These are phyloP conservation scores for Lyophyllum atratum DNA, from an alignment of 768 basidiomycete species.

Conservation along the genomic window DNA sequence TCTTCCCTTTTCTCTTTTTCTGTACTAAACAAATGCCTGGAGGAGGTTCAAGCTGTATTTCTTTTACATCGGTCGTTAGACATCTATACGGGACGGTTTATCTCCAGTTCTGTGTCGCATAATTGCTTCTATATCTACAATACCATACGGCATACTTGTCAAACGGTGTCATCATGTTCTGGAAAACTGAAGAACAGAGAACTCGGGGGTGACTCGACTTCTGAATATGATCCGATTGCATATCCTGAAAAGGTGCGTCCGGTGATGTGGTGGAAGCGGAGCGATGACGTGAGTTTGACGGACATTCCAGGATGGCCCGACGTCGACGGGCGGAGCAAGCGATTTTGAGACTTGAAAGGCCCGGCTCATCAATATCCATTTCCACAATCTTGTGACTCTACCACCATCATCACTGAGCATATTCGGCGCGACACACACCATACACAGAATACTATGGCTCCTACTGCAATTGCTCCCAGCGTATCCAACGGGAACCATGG, in stretches of 20 bases:
- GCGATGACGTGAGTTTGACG: background rate
- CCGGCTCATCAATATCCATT: slow-evolving; percentile 7
- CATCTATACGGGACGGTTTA: background rate
- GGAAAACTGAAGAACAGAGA: background rate
- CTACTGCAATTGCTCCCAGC: slow-evolving; percentile 21
- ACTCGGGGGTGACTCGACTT: background rate
- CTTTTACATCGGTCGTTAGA: background rate
- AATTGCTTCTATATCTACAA: background rate
- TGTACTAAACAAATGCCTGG: background rate
- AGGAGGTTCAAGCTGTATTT: background rate
- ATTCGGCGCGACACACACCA: background rate
- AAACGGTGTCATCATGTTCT: background rate
- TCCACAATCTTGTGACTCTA: slow-evolving; percentile 12
- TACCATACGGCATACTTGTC: background rate
- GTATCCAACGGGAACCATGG: slow-evolving; percentile 23
- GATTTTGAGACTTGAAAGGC: slow-evolving; percentile 2
- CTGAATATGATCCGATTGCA: slow-evolving; percentile 4
- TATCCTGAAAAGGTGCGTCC: background rate
- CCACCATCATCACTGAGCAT: slow-evolving; percentile 13
- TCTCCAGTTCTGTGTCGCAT: background rate
- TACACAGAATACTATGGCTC: slow-evolving; percentile 21
- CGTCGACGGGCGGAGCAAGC: slow-evolving; percentile 19
- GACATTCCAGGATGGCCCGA: slow-evolving; percentile 4
- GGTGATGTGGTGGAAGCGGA: slow-evolving; percentile 3
- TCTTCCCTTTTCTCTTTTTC: background rate